Base-by-base conservation (phyloP, 768 basidiomycete genomes). In the Nevesoporus exiguus region DNA sequence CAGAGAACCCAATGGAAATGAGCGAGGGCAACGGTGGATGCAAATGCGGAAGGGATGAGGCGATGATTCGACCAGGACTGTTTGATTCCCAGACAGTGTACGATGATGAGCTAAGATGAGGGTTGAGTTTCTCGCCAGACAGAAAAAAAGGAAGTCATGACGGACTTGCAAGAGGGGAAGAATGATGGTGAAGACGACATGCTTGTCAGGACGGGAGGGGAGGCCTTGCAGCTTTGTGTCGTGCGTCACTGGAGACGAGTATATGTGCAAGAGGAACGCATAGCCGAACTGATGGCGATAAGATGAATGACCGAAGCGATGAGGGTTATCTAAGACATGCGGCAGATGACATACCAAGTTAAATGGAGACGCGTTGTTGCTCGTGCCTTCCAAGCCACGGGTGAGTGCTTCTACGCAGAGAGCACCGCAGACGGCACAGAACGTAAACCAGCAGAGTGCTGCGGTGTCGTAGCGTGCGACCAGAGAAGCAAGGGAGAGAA, bases 381-480 rank as follows among this genome's bases (percentile, higher is more conserved):
- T 77, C 41, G 79, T 66, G 1, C 88, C 88, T 63, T 88, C 87
- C 24, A 90, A 68, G 7, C 85, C 85, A 49, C 80, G 82, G 22
- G 85, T 80, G 21, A 90, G 75, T 0, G 84, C 80, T 50, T 87
- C 86, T 9, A 87, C 75, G 47, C 79, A 79, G 37, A 89, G 80
- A 0, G 84, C 81, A 17, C 70, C 74, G 56, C 88, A 89, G 9
- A 87, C 79, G 13, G 89, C 73, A 37, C 77, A 76, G 65, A 90
- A 91, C 0, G 86, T 88, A 30, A 71, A 72, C 89, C 90, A 91
- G 65, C 88, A 89, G 10, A 90, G 72, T 24, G 83, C 75, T 0
- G 76, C 67, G 75, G 86, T 88, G 34, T 82, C 78, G 59, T 75
- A 76, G 31, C 70, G 61, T 8, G 73, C 66, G 6, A 66, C 75